These are phyloP conservation scores for Phragmites australis DNA, from an alignment of 176 grass and related monocot genomes.

Conservation along the genomic window DNA sequence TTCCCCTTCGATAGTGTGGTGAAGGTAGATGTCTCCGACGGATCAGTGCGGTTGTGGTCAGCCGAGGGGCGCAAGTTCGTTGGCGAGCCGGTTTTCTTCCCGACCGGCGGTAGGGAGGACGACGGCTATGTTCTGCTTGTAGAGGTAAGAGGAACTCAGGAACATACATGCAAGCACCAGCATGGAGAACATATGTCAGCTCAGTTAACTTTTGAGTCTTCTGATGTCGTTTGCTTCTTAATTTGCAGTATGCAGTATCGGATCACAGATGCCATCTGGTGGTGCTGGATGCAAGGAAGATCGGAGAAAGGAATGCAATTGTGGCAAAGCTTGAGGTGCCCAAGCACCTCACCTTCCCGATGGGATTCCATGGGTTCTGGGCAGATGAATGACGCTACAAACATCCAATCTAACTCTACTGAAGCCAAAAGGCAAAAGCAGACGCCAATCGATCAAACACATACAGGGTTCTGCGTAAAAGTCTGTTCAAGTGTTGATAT, in stretches of 20 bases:
- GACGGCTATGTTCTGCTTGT: conserved; percentile 86
- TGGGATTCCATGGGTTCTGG: conserved; percentile 98
- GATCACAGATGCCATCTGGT: conserved; percentile 74
- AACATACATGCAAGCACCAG: neutral
- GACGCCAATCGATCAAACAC: neutral
- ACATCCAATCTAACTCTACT: neutral
- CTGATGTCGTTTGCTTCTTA: conserved; percentile 6
- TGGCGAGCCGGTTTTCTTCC: conserved; percentile 80
- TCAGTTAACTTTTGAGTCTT: neutral
- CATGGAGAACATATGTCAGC: neutral
- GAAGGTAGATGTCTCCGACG: conserved; percentile 54
- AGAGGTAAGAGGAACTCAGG: conserved; percentile 57
- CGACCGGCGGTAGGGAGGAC: conserved; percentile 49
- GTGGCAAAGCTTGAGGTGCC: conserved; percentile 86
- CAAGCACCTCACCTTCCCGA: conserved; percentile 73
- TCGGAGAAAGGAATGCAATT: conserved; percentile 55
- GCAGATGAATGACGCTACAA: conserved; percentile 29
- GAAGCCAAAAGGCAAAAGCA: neutral
- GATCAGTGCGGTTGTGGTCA: conserved; percentile 48
- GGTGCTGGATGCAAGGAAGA: conserved; percentile 74
- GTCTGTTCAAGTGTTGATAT: neutral
- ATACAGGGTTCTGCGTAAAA: neutral
- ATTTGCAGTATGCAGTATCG: conserved; percentile 74
- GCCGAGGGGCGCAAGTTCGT: conserved; percentile 58
- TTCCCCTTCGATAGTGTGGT: conserved; percentile 86